phyloP scores from a whole-genome alignment of 305 asterid genomes.

The Rubia peregrina region DNA sequence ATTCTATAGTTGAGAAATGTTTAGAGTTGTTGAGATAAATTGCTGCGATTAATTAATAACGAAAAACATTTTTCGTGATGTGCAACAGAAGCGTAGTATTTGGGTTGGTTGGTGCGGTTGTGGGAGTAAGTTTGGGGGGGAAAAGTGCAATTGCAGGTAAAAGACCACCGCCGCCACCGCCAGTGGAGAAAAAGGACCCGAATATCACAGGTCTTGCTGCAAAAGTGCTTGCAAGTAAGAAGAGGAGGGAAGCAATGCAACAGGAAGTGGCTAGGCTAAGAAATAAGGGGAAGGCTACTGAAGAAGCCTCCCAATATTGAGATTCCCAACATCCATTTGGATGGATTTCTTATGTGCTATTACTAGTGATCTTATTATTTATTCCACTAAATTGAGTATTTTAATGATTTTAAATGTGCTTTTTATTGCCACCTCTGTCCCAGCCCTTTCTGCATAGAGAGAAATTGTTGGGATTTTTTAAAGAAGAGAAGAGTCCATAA shows the following conservation, averaged over 20 bases:
- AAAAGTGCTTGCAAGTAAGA: slow-evolving; percentile 75
- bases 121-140: slow-evolving; percentile 29
- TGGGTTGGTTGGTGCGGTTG: slow-evolving; percentile 40
- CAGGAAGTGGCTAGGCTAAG: slow-evolving; percentile 47
- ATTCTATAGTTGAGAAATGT: not conserved
- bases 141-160: slow-evolving; percentile 51
- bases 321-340: too few species aligned
- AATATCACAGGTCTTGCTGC: slow-evolving; percentile 56
- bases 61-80: not conserved
- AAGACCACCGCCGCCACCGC: slow-evolving; percentile 72
- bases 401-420: too few species aligned
- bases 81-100: slow-evolving; percentile 47
- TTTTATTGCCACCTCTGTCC: too few species aligned
- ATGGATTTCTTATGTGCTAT: too few species aligned
- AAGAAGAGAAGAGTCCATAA: too few species aligned
- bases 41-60: not conserved
- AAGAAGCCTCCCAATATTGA: slow-evolving; percentile 14
- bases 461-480: too few species aligned
- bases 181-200: slow-evolving; percentile 76
- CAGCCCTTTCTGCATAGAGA: too few species aligned
- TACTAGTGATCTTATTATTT: too few species aligned
- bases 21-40: not conserved
- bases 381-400: too few species aligned
- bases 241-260: slow-evolving; percentile 83
- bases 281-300: slow-evolving; percentile 43